Evolutionary conservation across 176 grass and related monocot species (phyloP).

Genomic region (Oryza longistaminata): DNA sequence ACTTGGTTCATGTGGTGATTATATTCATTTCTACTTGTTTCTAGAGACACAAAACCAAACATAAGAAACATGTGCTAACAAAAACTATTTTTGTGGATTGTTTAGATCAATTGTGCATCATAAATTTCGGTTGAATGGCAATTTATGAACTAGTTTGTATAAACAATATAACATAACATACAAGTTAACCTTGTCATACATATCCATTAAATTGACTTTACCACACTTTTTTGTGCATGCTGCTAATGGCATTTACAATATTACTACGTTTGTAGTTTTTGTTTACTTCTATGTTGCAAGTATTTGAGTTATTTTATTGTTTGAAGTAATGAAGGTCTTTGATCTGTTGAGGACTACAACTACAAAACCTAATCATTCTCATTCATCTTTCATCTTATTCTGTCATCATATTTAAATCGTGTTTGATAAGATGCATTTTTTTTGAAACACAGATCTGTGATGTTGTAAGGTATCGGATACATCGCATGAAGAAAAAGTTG

Average conservation of each 20-base stretch:
- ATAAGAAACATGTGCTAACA: background rate
- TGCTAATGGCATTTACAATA: background rate
- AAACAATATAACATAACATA: background rate
- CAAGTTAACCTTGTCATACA: background rate
- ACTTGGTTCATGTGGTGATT: background rate
- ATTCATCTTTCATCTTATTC: slow-evolving; percentile 26
- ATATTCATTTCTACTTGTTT: background rate
- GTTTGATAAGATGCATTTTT: slow-evolving; percentile 24
- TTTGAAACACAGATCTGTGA: slow-evolving; percentile 72
- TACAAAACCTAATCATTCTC: slow-evolving; percentile 3
- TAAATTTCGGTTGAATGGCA: background rate
- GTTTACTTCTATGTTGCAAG: background rate
- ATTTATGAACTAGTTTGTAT: background rate
- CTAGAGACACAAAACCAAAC: background rate
- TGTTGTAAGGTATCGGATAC: slow-evolving; percentile 90
- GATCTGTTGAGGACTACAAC: background rate
- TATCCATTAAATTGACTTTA: background rate
- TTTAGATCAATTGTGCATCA: background rate
- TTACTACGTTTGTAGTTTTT: background rate
- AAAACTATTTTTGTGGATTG: background rate
- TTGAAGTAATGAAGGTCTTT: background rate
- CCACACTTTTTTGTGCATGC: background rate
- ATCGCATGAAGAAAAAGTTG: slow-evolving; percentile 96
- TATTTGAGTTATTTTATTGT: background rate
- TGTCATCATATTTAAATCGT: slow-evolving; percentile 9